Base-by-base conservation (phyloP, 1,284 basidiomycete genomes). In the Ustilago xerochloae region DNA sequence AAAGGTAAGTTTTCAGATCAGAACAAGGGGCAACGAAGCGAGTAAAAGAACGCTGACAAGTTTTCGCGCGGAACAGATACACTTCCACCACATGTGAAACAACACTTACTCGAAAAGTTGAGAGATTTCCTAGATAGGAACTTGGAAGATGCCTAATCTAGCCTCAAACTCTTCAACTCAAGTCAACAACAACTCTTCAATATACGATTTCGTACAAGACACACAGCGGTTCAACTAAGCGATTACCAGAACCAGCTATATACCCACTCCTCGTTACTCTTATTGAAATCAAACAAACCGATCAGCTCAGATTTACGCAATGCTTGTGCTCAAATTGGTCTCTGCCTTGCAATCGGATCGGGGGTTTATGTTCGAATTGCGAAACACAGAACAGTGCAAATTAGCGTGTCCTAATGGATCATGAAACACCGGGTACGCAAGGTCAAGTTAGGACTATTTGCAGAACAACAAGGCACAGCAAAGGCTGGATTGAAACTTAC, bases 361-460 rank as follows among this genome's bases (percentile, higher is more conserved):
- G 15, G n/a, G 12, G 4, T 49, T 63, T 49, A 78, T 28, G 73
- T 63, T 22, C 66, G 65, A 18, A 78, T 70, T 8, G 76, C 76
- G 55, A 75, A 75, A 32, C 72, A 75, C 16, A 71, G 36, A 7
- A 78, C 72, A 12, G 69, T 75, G 45, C 76, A 78, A 32, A 78
- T 75, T 18, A 78, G 54, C 28, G 72, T 62, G 32, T 75, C 76
- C 76, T 78, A 59, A 30, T 15, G 24, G 5, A 33, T 18, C 26
- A 13, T 12, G 18, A 28, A 28, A 15, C 57, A 22, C n/a, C 4
- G 49, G 33, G 26, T 4, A n/a, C 29, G 7, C 24, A 13, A 20
- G 43, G 35, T 20, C 33, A n/a, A 15, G 35, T 15, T 12, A 38
- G 6, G 39, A 41, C 6, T 8, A 41, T 9, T 9, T 4, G 13